Evolutionary conservation across 306 rosid species (phyloP).

Genomic region (Vicia sativa): DNA sequence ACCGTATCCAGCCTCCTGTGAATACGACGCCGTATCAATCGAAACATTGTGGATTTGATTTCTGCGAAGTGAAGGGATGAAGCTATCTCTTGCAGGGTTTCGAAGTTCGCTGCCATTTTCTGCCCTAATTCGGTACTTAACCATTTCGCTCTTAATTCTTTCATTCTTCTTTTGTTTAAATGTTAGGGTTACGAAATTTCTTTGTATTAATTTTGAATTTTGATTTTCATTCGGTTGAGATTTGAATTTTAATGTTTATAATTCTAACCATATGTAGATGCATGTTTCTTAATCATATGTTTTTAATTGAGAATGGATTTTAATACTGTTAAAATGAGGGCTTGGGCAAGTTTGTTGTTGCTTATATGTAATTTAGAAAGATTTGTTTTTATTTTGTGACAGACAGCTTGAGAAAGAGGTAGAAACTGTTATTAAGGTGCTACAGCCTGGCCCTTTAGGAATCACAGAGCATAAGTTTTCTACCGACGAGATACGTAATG

Average conservation of each 20-base stretch:
- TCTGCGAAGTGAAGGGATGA: constrained; percentile 36
- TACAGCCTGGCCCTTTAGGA: constrained; percentile 97
- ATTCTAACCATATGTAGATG: constrained; percentile 3
- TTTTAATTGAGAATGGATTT: too few species aligned
- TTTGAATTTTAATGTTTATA: background rate
- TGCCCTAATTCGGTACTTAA: constrained; percentile 58
- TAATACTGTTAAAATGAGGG: background rate
- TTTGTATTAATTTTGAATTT: background rate
- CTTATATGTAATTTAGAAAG: constrained; percentile 14
- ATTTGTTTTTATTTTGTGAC: constrained; percentile 25
- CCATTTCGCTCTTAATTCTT: background rate
- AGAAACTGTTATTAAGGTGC: constrained; percentile 79
- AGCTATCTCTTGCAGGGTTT: constrained; percentile 45
- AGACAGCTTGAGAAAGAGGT: constrained; percentile 86
- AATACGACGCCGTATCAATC: constrained; percentile 29
- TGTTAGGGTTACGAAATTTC: constrained; percentile 27
- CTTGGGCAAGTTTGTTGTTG: background rate
- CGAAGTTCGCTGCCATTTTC: constrained; percentile 68
- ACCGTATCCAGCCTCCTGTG: background rate
- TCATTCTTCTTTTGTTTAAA: background rate
- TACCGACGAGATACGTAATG: constrained; percentile 64
- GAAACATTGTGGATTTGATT: background rate
- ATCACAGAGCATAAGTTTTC: constrained; percentile 84
- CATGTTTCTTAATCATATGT: background rate
- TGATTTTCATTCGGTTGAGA: background rate